These are phyloP conservation scores for Lagerstroemia speciosa DNA, from an alignment of 345 rosid genomes.

Conservation along the genomic window DNA sequence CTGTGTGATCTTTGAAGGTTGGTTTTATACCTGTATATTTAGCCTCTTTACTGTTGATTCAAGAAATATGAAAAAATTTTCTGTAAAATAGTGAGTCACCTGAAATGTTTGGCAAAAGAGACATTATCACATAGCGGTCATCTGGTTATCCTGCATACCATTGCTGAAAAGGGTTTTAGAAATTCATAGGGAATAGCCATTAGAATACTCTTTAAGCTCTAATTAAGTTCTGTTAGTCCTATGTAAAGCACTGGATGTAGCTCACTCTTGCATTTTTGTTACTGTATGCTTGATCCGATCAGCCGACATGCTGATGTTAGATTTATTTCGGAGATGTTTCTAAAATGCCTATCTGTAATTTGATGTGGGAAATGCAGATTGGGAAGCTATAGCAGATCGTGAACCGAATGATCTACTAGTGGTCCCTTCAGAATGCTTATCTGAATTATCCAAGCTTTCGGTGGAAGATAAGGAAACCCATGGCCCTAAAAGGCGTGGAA, in stretches of 20 bases:
- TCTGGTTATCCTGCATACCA: neutral
- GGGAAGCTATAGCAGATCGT: constrained; percentile 83
- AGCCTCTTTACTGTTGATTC: neutral
- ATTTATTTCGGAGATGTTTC: neutral
- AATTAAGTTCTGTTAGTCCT: neutral
- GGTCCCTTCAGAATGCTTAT: constrained; percentile 31
- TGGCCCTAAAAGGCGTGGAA: constrained; percentile 76
- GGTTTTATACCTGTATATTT: neutral
- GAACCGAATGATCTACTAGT: constrained; percentile 43
- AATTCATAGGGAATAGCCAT: neutral
- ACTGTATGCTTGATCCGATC: neutral
- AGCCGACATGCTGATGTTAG: neutral
- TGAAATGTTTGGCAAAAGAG: neutral
- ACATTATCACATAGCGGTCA: neutral
- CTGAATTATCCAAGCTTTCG: constrained; percentile 54
- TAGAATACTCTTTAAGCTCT: neutral
- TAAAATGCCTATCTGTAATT: neutral
- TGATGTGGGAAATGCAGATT: constrained; percentile 36
- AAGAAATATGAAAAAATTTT: neutral
- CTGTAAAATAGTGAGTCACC: neutral
- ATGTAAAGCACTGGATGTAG: neutral
- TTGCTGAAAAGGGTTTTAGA: neutral
- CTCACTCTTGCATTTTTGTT: neutral
- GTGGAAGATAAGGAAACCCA: constrained; percentile 40
- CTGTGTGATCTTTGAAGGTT: neutral